Percentiles rank a stretch among this genome's conserved stretches.
These are phyloP conservation scores for Bauhinia variegata DNA, from an alignment of 306 rosid species.

Conservation along the genomic window DNA sequence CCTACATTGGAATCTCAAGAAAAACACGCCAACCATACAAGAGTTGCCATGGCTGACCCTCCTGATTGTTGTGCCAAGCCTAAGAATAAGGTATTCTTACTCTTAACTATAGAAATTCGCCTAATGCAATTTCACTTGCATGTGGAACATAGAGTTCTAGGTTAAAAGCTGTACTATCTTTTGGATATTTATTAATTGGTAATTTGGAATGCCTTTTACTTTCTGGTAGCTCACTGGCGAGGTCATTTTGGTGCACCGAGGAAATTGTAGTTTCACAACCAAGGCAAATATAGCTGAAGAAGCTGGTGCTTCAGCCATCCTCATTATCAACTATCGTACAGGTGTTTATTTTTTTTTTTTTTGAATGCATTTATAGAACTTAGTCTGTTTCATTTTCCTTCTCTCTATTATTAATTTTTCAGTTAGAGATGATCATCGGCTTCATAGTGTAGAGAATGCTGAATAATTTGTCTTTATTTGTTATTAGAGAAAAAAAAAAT, in stretches of 20 bases:
- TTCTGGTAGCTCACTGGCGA: slow-evolving; percentile 73
- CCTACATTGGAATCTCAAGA: slow-evolving; percentile 85
- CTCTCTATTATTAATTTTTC: neutral
- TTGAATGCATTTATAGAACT: slow-evolving; percentile 18
- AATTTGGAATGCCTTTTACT: slow-evolving; percentile 44
- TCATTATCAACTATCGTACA: slow-evolving; percentile 77
- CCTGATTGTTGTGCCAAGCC: slow-evolving; percentile 84
- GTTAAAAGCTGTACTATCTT: slow-evolving; percentile 29
- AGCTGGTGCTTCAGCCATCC: slow-evolving; percentile 89
- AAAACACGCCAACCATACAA: slow-evolving; percentile 80
- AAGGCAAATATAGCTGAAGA: slow-evolving; percentile 90
- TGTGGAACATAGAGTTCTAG: slow-evolving; percentile 25
- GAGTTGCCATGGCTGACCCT: slow-evolving; percentile 94
- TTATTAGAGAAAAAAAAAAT: slow-evolving; percentile 16
- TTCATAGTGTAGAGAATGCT: slow-evolving; percentile 20
- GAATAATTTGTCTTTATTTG: slow-evolving; percentile 7
- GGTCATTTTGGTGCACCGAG: slow-evolving; percentile 86
- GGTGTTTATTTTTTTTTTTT: slow-evolving; percentile 50
- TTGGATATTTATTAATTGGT: slow-evolving; percentile 34
- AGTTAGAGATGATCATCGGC: neutral
- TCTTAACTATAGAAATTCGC: slow-evolving; percentile 23
- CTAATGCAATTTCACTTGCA: slow-evolving; percentile 21
- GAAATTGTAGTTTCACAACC: slow-evolving; percentile 89
- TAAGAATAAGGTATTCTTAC: slow-evolving; percentile 60
- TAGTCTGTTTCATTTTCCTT: neutral